Evolutionary conservation across 305 asterid species (phyloP).

Genomic region (Fraxinus ornus): DNA sequence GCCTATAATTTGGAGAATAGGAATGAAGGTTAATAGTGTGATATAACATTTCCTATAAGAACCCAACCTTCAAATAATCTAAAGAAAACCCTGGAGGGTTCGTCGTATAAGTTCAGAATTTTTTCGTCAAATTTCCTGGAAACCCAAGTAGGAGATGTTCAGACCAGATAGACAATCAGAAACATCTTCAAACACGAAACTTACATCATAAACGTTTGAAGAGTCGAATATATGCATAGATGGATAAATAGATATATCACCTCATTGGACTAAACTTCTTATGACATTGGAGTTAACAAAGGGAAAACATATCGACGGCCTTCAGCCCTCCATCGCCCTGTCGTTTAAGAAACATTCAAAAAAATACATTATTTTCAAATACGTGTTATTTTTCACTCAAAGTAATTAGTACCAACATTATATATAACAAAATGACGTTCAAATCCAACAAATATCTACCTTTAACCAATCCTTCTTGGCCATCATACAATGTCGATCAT

Average conservation of each 20-base stretch:
- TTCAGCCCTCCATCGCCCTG: conserved; percentile 25
- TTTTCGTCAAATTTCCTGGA: not conserved
- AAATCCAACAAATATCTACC: conserved; percentile 33
- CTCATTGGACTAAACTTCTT: conserved; percentile 22
- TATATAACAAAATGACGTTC: not conserved
- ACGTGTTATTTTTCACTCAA: not conserved
- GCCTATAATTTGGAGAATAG: conserved; percentile 31
- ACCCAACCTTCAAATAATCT: conserved; percentile 22
- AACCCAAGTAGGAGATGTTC: conserved; percentile 6
- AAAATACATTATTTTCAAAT: not conserved
- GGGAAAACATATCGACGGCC: conserved; percentile 37
- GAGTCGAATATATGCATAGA: conserved; percentile 17
- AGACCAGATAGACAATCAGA: conserved; percentile 17
- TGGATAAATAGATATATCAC: conserved; percentile 19
- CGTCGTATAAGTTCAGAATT: not conserved
- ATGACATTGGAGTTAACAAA: conserved; percentile 17
- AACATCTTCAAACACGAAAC: too few species aligned
- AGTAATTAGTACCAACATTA: not conserved
- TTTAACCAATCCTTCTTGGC: conserved; percentile 29
- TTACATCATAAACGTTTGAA: not conserved
- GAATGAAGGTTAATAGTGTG: conserved; percentile 18
- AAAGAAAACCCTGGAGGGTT: conserved; percentile 6
- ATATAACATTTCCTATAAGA: conserved; percentile 29
- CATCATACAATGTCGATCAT: conserved; percentile 3
- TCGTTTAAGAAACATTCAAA: conserved; percentile 65